Evolutionary conservation across 768 basidiomycete species (phyloP).

Genomic region (Rhizopogon vulgaris): DNA sequence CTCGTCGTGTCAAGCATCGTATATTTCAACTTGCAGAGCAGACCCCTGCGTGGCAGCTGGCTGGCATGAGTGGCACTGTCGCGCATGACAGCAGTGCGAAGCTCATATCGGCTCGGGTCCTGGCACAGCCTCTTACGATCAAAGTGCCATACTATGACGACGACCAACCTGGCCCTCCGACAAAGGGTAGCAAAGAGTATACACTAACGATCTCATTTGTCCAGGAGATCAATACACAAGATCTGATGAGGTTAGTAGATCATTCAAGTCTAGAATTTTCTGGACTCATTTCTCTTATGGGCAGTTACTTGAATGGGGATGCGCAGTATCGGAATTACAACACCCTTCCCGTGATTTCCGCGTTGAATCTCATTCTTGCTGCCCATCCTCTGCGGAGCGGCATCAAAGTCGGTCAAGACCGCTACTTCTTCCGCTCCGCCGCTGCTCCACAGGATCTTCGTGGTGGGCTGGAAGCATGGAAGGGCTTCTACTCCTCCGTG

Average conservation of each 20-base stretch:
- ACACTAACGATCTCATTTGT: constrained; percentile 37
- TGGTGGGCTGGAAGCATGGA: constrained; percentile 56
- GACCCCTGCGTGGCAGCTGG: constrained; percentile 34
- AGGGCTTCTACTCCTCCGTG: constrained; percentile 39
- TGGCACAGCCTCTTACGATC: constrained; percentile 38
- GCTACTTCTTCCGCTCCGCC: constrained; percentile 42
- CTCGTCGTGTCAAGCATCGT: constrained; percentile 36
- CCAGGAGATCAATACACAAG: constrained; percentile 38
- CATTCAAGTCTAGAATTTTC: not conserved
- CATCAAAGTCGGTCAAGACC: constrained; percentile 46
- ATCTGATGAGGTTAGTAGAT: constrained; percentile 31
- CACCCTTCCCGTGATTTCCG: constrained; percentile 40
- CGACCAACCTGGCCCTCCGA: constrained; percentile 30
- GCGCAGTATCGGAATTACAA: constrained; percentile 38
- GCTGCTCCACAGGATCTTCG: constrained; percentile 30
- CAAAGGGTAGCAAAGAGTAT: constrained; percentile 29
- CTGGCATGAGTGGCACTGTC: constrained; percentile 32
- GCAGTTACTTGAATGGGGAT: constrained; percentile 41
- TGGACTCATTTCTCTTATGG: not conserved
- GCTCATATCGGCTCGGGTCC: constrained; percentile 33
- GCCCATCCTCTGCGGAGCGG: constrained; percentile 41
- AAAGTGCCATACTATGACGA: constrained; percentile 39
- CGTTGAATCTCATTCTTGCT: constrained; percentile 44
- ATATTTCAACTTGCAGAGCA: constrained; percentile 45
- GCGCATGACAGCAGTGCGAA: constrained; percentile 46